Base-by-base conservation (phyloP, 2,329 filamentous ascomycete genomes). In the Xenoacremonium recifei region DNA sequence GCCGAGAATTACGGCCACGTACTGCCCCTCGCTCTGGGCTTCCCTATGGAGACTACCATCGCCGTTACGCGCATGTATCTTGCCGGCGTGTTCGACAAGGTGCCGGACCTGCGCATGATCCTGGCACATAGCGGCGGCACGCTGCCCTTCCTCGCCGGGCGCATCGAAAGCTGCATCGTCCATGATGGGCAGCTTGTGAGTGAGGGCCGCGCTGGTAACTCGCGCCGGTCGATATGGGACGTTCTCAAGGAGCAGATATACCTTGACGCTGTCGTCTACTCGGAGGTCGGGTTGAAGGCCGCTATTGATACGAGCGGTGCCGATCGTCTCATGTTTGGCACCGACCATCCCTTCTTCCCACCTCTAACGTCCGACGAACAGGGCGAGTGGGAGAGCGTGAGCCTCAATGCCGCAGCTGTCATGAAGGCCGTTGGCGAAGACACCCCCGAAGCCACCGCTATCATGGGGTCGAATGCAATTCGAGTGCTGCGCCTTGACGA, bases 11-110 rank as follows among this genome's bases (percentile, higher is more conserved):
- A 95, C 60, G 91, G 91, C 0, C 91, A 96, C 62, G 89, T 96
- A 1, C 73, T 96, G 3, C 87, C 90, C 0, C 71, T 96, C 1
- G 88, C 89, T 0, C 70, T 96, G 4, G 91, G 91, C 0, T 96
- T 96, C 61, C 90, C 91, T 0, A 79, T 96, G 52, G 91, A 96
- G 67, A 96, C 91, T 1, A 96, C 91, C 2, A 92, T 96, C 54
- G 89, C 90, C 0, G 84, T 96, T 3, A 82, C 87, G 4, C 76
- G 91, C 35, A 95, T 96, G 89, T 83, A 89, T 40, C 71, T 96
- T n/a, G 79, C 85, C 0, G 87, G 89, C 0, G 86, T 95, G 0
- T 96, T 93, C 64, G 89, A 95, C 62, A 74, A 79, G 9, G 85
- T 89, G 33, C 78, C 77, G 0, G 69, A 72, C 7, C 66, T 96